phyloP scores from a whole-genome alignment of 352 stramenopile species.

The Phytophthora pini region DNA sequence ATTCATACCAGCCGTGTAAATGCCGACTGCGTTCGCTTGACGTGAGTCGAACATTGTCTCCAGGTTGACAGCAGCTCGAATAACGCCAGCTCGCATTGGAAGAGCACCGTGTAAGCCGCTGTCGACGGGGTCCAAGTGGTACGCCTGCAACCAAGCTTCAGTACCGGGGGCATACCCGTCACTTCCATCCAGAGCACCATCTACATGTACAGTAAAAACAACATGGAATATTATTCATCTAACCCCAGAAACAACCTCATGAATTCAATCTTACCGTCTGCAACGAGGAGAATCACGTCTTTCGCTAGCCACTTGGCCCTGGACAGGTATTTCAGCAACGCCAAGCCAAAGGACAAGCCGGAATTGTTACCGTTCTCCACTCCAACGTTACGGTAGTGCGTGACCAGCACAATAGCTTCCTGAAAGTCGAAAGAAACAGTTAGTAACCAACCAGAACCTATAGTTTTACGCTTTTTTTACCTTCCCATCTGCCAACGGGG shows the following conservation, averaged over 20 bases:
- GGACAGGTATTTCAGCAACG: constrained; percentile 65
- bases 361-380: constrained; percentile 51
- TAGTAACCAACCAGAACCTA: background rate
- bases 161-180: constrained; percentile 71
- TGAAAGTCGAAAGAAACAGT: constrained; percentile 3
- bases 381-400: constrained; percentile 73
- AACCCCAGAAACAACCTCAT: background rate
- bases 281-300: constrained; percentile 79
- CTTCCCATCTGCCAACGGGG: constrained; percentile 78
- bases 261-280: constrained; percentile 55
- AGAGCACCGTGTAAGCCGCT: constrained; percentile 35
- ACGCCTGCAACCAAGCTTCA: constrained; percentile 74
- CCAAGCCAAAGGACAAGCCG: constrained; percentile 60
- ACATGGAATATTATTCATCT: constrained; percentile 5
- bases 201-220: constrained; percentile 60
- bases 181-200: constrained; percentile 63
- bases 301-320: constrained; percentile 82
- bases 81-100: constrained; percentile 76
- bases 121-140: constrained; percentile 63
- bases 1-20: constrained; percentile 80
- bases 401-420: constrained; percentile 75
- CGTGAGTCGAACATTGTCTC: constrained; percentile 51
- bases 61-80: constrained; percentile 79
- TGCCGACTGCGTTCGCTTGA: constrained; percentile 44
- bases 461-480: constrained; percentile 20